Conservation (phyloP, 2,329 filamentous ascomycete genomes). For the Meredithiella fracta region DNA sequence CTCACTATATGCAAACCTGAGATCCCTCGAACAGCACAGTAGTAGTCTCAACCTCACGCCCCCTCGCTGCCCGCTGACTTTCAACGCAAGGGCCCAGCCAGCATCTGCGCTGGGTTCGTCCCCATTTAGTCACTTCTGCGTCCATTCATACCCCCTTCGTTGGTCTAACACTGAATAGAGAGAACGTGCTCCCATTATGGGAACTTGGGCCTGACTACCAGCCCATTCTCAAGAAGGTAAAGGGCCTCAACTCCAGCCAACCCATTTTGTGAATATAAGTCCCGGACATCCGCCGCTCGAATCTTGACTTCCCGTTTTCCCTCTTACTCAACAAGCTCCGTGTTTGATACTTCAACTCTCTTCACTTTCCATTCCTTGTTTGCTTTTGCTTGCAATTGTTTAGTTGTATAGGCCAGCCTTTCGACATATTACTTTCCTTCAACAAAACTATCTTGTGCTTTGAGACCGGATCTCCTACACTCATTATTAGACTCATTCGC, state of each 20-base stretch:
- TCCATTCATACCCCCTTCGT: not conserved
- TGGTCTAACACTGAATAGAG: not conserved
- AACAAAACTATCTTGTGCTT: slow-evolving; percentile 5
- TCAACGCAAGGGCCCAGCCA: no score
- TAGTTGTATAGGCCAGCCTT: slow-evolving; percentile 11
- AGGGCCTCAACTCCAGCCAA: not conserved
- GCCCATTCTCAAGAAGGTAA: not conserved
- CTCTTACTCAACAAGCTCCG: slow-evolving; percentile 2
- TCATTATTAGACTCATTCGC: slow-evolving; percentile 6
- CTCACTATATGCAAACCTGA: no score
- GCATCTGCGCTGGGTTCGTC: no score
- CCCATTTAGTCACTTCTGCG: not conserved
- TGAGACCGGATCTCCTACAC: slow-evolving; percentile 14
- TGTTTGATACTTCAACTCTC: slow-evolving; percentile 3
- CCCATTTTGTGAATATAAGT: slow-evolving; percentile 10
- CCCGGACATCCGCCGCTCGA: not conserved
- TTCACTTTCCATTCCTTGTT: slow-evolving; percentile 12
- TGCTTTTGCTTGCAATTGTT: slow-evolving; percentile 11
- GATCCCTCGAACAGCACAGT: no score
- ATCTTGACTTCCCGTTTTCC: not conserved
- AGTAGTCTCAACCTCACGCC: no score
- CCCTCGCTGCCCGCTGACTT: no score
- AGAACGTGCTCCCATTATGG: not conserved
- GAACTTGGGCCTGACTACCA: no score
- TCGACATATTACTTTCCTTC: slow-evolving; percentile 1